Conservation (phyloP, 2,329 filamentous ascomycete genomes). For the Aurifilum marmelostoma region DNA sequence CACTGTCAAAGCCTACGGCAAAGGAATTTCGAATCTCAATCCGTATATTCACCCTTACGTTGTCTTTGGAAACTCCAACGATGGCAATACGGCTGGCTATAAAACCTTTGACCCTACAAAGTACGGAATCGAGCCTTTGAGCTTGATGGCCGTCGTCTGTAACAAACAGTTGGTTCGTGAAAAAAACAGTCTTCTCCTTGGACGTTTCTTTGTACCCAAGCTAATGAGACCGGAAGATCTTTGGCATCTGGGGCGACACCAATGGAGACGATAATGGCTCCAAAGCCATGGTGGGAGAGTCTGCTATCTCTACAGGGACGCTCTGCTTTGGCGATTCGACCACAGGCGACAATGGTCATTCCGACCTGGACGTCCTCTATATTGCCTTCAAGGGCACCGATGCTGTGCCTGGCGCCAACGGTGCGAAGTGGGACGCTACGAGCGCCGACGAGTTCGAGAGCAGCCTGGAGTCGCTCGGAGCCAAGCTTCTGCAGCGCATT, state of each 20-base stretch:
- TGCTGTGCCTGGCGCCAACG: neutral
- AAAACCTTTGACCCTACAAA: neutral
- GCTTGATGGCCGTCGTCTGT: neutral
- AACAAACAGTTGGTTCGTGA: neutral
- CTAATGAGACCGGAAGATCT: neutral
- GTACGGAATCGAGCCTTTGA: neutral
- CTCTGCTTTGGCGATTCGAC: neutral
- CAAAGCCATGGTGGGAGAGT: neutral
- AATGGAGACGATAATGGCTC: neutral
- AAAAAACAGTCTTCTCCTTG: neutral
- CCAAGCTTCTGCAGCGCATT: neutral
- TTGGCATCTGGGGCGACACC: conserved; percentile 2
- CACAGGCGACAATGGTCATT: neutral
- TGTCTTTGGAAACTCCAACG: neutral
- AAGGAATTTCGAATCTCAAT: neutral
- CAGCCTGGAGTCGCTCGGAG: neutral
- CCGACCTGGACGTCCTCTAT: neutral
- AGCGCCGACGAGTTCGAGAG: neutral
- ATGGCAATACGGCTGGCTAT: neutral
- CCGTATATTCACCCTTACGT: neutral
- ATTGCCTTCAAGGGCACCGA: conserved; percentile 2
- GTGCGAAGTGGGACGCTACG: neutral
- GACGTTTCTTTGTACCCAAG: neutral
- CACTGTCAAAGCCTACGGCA: neutral
- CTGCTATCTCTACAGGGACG: neutral